Conservation (phyloP, 176 grass and related monocot genomes). For the Leersia perrieri region DNA sequence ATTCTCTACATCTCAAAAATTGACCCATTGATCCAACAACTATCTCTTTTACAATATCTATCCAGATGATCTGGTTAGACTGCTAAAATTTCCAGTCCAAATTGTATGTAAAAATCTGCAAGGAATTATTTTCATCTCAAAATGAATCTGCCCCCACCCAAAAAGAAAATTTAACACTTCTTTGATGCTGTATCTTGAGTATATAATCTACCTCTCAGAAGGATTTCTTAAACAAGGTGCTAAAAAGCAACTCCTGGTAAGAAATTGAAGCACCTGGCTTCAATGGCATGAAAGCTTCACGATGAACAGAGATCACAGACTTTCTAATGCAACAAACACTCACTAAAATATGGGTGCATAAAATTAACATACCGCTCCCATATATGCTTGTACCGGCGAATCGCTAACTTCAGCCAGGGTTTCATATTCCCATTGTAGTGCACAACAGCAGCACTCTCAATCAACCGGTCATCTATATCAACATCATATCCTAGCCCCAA, state of each 20-base stretch:
- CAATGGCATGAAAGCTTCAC: slow-evolving; percentile 37
- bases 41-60: slow-evolving; percentile 61
- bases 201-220: slow-evolving; percentile 57
- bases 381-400: slow-evolving; percentile 78
- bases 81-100: slow-evolving; percentile 46
- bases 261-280: slow-evolving; percentile 47
- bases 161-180: slow-evolving; percentile 55
- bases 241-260: slow-evolving; percentile 44
- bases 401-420: slow-evolving; percentile 93
- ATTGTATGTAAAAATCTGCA: slow-evolving; percentile 61
- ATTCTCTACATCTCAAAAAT: slow-evolving; percentile 43
- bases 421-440: slow-evolving; percentile 98
- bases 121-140: slow-evolving; percentile 62
- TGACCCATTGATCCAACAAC: slow-evolving; percentile 36
- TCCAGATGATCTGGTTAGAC: slow-evolving; percentile 60
- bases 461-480: slow-evolving; percentile 92
- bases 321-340: slow-evolving; percentile 66
- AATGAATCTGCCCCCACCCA: slow-evolving; percentile 61
- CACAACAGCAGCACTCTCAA: slow-evolving; percentile 92
- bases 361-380: slow-evolving; percentile 89
- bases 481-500: slow-evolving; percentile 91
- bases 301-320: slow-evolving; percentile 28
- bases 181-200: slow-evolving; percentile 57
- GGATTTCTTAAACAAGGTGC: slow-evolving; percentile 49
- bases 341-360: slow-evolving; percentile 53